Percentiles rank a stretch among this genome's conserved stretches.
phyloP scores from a whole-genome alignment of 495 filamentous ascomycete genomes.

The Lophium mytilinum region DNA sequence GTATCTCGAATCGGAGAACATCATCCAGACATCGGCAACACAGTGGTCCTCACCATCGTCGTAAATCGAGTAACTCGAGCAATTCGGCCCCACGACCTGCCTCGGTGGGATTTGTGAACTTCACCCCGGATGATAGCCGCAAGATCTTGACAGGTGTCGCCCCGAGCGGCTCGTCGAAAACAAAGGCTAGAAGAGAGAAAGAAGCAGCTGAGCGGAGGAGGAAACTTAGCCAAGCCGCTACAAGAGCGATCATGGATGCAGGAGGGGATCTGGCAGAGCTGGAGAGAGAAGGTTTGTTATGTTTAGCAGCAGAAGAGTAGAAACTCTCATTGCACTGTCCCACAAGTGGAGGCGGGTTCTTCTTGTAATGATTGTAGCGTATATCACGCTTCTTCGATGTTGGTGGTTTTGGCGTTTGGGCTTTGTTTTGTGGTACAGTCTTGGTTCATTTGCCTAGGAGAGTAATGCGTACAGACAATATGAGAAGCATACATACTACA shows the following conservation, averaged over 20 bases:
- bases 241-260: conserved; percentile 64
- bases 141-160: conserved; percentile 86
- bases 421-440: too few species aligned
- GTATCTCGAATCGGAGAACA: not conserved
- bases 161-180: conserved; percentile 84
- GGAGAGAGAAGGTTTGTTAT: conserved; percentile 30
- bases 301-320: not conserved
- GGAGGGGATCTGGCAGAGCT: conserved; percentile 65
- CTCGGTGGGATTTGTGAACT: conserved; percentile 73
- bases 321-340: too few species aligned
- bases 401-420: too few species aligned
- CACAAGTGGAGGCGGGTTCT: too few species aligned
- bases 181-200: conserved; percentile 80
- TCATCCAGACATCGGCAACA: not conserved
- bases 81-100: not conserved
- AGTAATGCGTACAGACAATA: too few species aligned
- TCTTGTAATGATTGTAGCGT: too few species aligned
- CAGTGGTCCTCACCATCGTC: conserved; percentile 2
- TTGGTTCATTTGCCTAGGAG: too few species aligned
- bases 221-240: conserved; percentile 63
- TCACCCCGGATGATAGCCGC: conserved; percentile 70
- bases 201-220: conserved; percentile 74
- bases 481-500: too few species aligned
- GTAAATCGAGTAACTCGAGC: conserved; percentile 6
- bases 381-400: too few species aligned